These are phyloP conservation scores for Vigna angularis DNA, from an alignment of 306 rosid species.

Conservation along the genomic window DNA sequence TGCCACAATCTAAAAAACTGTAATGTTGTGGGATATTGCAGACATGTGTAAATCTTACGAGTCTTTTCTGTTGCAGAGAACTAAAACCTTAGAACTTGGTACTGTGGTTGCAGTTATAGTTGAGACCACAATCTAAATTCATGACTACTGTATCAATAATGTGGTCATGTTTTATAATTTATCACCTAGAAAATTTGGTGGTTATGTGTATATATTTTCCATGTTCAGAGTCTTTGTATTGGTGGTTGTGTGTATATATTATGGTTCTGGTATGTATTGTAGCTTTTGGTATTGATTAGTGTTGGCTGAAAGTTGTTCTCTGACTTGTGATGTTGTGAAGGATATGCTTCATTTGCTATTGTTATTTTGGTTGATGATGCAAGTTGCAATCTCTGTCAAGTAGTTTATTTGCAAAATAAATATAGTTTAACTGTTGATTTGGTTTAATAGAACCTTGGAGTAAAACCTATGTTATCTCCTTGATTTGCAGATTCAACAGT, in stretches of 20 bases:
- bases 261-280: constrained; percentile 3
- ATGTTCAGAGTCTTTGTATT: constrained; percentile 1
- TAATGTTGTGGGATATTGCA: neutral
- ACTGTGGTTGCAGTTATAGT: neutral
- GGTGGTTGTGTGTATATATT: constrained; percentile 10
- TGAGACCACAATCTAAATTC: neutral
- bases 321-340: constrained; percentile 18
- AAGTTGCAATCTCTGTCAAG: constrained; percentile 4
- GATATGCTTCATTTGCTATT: neutral
- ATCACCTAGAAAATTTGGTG: neutral
- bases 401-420: neutral
- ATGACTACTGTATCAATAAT: neutral
- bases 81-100: neutral
- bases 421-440: constrained; percentile 15
- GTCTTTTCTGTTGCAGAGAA: neutral
- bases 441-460: constrained; percentile 9
- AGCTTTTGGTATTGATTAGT: constrained; percentile 26
- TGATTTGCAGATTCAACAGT: constrained; percentile 58
- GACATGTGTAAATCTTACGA: neutral
- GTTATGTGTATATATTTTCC: neutral
- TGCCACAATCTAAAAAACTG: neutral
- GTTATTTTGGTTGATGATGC: constrained; percentile 29
- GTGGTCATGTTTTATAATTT: neutral
- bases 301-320: constrained; percentile 4
- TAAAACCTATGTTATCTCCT: constrained; percentile 27